These are phyloP conservation scores for Sphaerobolus stellatus DNA, from an alignment of 1,284 basidiomycete genomes.

Conservation along the genomic window DNA sequence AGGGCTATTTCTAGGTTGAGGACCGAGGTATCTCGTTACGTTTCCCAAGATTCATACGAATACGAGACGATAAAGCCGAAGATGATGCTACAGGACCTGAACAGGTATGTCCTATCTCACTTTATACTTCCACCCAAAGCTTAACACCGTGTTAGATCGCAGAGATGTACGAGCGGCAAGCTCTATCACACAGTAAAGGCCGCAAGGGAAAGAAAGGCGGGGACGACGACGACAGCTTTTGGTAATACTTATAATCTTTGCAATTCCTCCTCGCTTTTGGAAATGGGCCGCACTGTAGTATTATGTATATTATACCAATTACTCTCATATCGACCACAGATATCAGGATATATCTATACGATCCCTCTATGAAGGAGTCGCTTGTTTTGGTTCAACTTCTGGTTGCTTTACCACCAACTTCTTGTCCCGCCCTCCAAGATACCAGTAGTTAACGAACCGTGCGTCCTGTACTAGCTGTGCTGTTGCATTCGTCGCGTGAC, in stretches of 20 bases:
- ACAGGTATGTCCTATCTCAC: conserved; percentile 55
- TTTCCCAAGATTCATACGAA: conserved; percentile 91
- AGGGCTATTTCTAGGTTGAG: conserved; percentile 65
- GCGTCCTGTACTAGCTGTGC: conserved; percentile 82
- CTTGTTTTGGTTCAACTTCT: too few relatives aligned
- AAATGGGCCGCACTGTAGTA: too few relatives aligned
- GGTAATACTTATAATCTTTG: conserved; percentile 48
- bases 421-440: conserved; percentile 74
- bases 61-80: conserved; percentile 90
- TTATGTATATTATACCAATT: too few relatives aligned
- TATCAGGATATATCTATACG: too few relatives aligned
- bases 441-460: conserved; percentile 89
- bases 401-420: conserved; percentile 35
- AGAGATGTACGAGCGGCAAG: conserved; percentile 93
- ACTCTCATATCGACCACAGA: too few relatives aligned
- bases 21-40: conserved; percentile 90
- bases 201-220: conserved; percentile 71
- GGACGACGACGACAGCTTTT: conserved; percentile 83
- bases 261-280: not conserved
- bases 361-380: too few relatives aligned
- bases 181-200: conserved; percentile 66
- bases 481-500: conserved; percentile 87
- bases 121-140: not conserved
- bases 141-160: conserved; percentile 61
- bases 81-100: conserved; percentile 93